Base-by-base conservation (phyloP, 495 filamentous ascomycete species). In the Chaetomium fimeti region DNA sequence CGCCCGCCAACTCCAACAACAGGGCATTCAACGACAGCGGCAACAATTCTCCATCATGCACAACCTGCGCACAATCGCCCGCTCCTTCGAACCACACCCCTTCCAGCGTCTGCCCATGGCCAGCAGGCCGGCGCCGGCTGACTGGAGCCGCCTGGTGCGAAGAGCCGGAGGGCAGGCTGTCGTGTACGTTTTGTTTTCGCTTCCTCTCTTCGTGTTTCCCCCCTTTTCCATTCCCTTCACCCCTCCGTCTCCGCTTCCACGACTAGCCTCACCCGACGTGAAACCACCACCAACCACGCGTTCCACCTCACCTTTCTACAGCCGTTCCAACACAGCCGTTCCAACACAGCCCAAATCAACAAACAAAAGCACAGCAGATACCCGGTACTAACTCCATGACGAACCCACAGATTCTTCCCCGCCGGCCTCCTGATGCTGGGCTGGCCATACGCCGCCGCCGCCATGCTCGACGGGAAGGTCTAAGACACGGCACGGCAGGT, bases 81-180 rank as follows among this genome's bases (percentile, higher is more conserved):
- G 69, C 48, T 56, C 60, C 52, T 66, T 76, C 56, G 74, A 76
- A 72, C 22, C 73, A 22, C 74, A 76, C 48, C 74, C 74, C 29
- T 74, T 73, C 61, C 69, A 73, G 66, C 72, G 74, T 16, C 66
- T 75, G 29, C 74, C 74, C 47, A 63, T 68, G 2, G 28, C 67
- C 13, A 60, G 28, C 54, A 64, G 52, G 40, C 25, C 71, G 18
- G 63, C 65, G 12, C 27, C 61, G 2, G 69, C 59, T n/a, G 74
- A 76, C 61, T 75, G 66, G 66, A 69, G 66, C 60, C 56, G 36
- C 32, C 62, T 68, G n/a, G 38, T 64, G 22, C 68, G 62, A 63
- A 32, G 68, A 16, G 32, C 66, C 13, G 61, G 38, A 5, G 42
- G 45, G 15, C 57, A 69, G 29, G 58, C 49, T 49, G 55, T 57